A percentile compares a stretch with the other conserved stretches of the same genome.
These are phyloP conservation scores for Blastobotrys apis DNA, from an alignment of 1,139 yeast genomes.

Conservation along the genomic window DNA sequence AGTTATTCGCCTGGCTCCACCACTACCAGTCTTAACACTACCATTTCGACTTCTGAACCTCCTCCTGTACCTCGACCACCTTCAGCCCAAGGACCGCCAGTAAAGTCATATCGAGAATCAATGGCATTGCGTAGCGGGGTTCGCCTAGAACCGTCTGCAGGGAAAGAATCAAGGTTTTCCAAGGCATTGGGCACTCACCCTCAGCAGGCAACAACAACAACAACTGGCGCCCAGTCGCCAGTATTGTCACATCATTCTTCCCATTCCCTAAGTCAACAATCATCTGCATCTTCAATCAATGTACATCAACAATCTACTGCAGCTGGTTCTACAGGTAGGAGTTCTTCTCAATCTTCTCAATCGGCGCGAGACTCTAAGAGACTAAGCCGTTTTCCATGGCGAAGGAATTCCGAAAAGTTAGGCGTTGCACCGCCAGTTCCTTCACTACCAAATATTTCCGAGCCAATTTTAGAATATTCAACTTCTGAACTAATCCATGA, in stretches of 20 bases:
- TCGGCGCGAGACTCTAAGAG: conserved; percentile 13
- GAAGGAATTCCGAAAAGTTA: conserved; percentile 10
- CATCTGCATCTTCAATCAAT: background rate
- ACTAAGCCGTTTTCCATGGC: conserved; percentile 21
- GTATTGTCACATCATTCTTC: background rate
- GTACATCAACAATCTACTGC: conserved; percentile 1
- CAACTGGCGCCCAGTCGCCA: background rate
- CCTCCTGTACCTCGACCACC: conserved; percentile 10
- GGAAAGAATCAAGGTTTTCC: conserved; percentile 11
- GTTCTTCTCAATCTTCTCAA: background rate
- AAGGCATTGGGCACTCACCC: conserved; percentile 6
- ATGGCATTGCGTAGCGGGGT: conserved; percentile 14
- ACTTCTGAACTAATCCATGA: conserved; percentile 26
- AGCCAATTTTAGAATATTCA: conserved; percentile 26
- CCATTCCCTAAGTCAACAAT: background rate
- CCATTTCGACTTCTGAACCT: background rate
- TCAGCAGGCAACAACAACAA: background rate
- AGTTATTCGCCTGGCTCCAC: background rate
- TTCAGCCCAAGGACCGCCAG: conserved; percentile 15
- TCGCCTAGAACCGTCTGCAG: conserved; percentile 3
- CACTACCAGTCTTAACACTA: background rate
- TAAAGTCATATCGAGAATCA: conserved; percentile 15
- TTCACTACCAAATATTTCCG: conserved; percentile 22
- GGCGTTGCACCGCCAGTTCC: conserved; percentile 13
- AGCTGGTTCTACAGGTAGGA: background rate